Base-by-base conservation (phyloP, 768 basidiomycete species). In the Exidia glandulosa region DNA sequence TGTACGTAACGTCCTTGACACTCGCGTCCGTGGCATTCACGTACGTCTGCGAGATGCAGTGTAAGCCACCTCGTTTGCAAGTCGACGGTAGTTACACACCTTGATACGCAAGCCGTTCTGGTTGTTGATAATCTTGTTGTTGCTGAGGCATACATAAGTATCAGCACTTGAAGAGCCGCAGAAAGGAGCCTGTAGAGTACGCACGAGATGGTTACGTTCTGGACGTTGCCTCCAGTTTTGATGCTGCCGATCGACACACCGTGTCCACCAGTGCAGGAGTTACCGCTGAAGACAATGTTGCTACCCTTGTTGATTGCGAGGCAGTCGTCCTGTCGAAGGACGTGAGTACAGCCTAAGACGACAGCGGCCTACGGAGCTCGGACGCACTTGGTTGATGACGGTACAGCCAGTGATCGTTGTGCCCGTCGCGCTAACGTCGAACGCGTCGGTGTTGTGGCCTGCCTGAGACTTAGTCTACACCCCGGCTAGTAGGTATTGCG, bases 191-290 rank as follows among this genome's bases (percentile, higher is more conserved):
- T 31, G 41, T 27, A 52, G 27, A 41, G 19, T 13, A 2, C 29
- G 23, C 27, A 60, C 16, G 30, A 23, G 58, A 52, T 62, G 7
- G 27, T 27, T 1, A 61, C 63, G 37, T 32, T 32, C 30, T 55
- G 13, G 41, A 66, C 64, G 34, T 32, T 57, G 41, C 62, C 64
- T 30, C 59, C 65, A 2, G 60, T 56, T 52, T 66, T 56, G 48
- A 64, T 63, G 13, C 61, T 63, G 10, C 66, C 85, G 30, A 87
- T 75, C 3, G 82, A 84, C 62, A 85, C 80, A 31, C 86, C 85
- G 56, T 88, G 86, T 2, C 86, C 85, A 30, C 76, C 75, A 2
- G 71, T 69, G 70, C 86, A 87, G 27, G 67, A 67, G 67, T 85
- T 84, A 29, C 78, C 66, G 58, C 71, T 70, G 71, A 86, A 70